A percentile compares a stretch with the other conserved stretches of the same genome.
phyloP scores from a whole-genome alignment of 164 flowering plant genomes.

The Vitis cinerea region DNA sequence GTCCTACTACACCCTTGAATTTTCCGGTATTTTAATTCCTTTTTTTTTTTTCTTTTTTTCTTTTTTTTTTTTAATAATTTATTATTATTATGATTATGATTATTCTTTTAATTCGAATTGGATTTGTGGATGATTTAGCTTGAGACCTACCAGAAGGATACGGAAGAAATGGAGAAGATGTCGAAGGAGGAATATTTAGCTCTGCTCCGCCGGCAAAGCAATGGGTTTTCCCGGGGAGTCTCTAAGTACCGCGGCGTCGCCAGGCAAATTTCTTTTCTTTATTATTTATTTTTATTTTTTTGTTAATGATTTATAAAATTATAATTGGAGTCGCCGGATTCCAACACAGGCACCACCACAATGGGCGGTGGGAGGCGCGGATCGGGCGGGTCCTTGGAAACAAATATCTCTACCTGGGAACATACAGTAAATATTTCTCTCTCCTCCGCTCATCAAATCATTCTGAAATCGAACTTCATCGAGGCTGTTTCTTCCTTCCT shows the following conservation, averaged over 20 bases:
- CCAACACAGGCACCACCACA: constrained; percentile 47
- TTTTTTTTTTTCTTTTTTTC: too few relatives aligned
- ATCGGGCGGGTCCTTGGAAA: constrained; percentile 54
- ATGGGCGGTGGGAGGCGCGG: constrained; percentile 59
- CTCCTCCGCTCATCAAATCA: background rate
- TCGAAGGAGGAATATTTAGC: constrained; percentile 83
- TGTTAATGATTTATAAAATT: too few relatives aligned
- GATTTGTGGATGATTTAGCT: constrained; percentile 35
- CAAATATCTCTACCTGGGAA: constrained; percentile 59
- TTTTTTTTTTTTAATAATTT: too few relatives aligned
- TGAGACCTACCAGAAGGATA: constrained; percentile 54
- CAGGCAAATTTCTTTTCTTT: constrained; percentile 35
- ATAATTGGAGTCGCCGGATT: too few relatives aligned
- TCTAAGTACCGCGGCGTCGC: constrained; percentile 98
- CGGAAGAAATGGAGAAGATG: constrained; percentile 61
- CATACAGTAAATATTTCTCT: constrained; percentile 36
- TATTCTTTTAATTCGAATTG: too few relatives aligned
- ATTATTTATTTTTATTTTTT: too few relatives aligned
- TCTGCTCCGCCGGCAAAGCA: constrained; percentile 64
- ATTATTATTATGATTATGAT: too few relatives aligned
- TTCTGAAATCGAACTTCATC: background rate
- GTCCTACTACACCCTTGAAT: constrained; percentile 67
- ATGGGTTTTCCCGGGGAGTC: constrained; percentile 94
- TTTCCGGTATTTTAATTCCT: constrained; percentile 54
- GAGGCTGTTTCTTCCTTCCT: too few relatives aligned